phyloP scores from a whole-genome alignment of 768 basidiomycete genomes.

The Lanmaoa pseudosensibilis region DNA sequence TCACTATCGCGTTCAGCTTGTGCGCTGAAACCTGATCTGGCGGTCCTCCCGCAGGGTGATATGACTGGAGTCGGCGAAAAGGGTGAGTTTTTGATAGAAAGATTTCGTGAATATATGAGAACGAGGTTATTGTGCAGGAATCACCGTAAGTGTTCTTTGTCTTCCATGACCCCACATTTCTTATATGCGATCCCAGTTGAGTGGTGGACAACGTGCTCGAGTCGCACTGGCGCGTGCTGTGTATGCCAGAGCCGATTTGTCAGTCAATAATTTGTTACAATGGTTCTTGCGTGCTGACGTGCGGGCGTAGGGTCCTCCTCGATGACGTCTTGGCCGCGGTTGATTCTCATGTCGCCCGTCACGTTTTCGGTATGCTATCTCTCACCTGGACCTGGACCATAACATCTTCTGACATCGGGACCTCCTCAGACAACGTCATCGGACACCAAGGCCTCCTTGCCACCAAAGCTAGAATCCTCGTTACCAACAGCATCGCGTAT shows the following conservation, averaged over 20 bases:
- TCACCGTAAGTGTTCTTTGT: conserved; percentile 48
- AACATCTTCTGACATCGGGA: not conserved
- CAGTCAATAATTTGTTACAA: conserved; percentile 19
- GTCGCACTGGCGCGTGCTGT: conserved; percentile 85
- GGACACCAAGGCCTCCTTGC: conserved; percentile 82
- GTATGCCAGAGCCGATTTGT: conserved; percentile 90
- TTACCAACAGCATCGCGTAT: conserved; percentile 88
- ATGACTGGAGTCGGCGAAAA: conserved; percentile 85
- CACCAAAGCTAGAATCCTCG: conserved; percentile 79
- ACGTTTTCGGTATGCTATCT: conserved; percentile 63
- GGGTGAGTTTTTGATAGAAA: conserved; percentile 40
- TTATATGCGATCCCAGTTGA: conserved; percentile 45
- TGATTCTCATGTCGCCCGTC: conserved; percentile 84
- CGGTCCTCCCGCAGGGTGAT: conserved; percentile 78
- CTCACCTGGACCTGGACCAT: not conserved
- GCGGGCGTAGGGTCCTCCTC: conserved; percentile 56
- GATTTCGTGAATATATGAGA: not conserved
- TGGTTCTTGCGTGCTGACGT: not conserved
- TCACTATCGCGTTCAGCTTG: conserved; percentile 52
- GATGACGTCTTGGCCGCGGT: conserved; percentile 90
- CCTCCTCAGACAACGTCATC: conserved; percentile 69
- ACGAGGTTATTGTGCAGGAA: conserved; percentile 36
- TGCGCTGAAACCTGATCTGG: conserved; percentile 79
- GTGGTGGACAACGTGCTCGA: conserved; percentile 83
- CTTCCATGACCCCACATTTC: conserved; percentile 12